Conservation (phyloP, 2,329 filamentous ascomycete species). For the Triangularia verruculosa region DNA sequence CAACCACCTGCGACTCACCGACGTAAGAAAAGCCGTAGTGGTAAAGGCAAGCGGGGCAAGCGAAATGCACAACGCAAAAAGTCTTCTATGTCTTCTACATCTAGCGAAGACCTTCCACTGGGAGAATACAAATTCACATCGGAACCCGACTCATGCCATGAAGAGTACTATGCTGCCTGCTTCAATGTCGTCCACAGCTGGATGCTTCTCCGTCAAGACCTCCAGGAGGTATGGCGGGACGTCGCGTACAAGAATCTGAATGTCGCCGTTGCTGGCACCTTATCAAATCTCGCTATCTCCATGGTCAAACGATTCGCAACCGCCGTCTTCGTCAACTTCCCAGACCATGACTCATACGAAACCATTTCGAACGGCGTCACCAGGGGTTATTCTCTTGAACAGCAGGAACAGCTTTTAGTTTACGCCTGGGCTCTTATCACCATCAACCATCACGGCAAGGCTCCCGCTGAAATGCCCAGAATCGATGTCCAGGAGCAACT, state of each 20-base stretch:
- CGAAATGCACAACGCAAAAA: slow-evolving; percentile 23
- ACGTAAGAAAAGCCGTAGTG: slow-evolving; percentile 19
- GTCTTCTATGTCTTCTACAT: slow-evolving; percentile 21
- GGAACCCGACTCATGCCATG: slow-evolving; percentile 34
- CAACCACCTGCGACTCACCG: slow-evolving; percentile 15
- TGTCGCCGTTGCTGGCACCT: slow-evolving; percentile 41
- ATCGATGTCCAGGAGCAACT: slow-evolving; percentile 46
- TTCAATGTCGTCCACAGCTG: slow-evolving; percentile 39
- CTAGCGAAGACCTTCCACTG: slow-evolving; percentile 39
- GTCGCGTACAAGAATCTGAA: slow-evolving; percentile 46
- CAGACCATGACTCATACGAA: slow-evolving; percentile 43
- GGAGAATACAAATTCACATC: slow-evolving; percentile 45
- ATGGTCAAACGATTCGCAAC: slow-evolving; percentile 40
- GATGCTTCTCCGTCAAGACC: slow-evolving; percentile 37
- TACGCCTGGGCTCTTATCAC: no score
- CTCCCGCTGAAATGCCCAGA: no score
- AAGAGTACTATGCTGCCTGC: slow-evolving; percentile 45
- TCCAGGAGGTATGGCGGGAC: slow-evolving; percentile 42
- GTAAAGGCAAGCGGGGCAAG: slow-evolving; percentile 21
- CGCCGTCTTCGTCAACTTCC: slow-evolving; percentile 45
- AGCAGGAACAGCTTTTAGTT: slow-evolving; percentile 22
- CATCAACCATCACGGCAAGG: no score
- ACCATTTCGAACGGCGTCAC: slow-evolving; percentile 39
- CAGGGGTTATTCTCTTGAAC: slow-evolving; percentile 35
- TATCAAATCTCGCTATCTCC: slow-evolving; percentile 41